Conservation (phyloP, 805 yeast species). For the Candida nemodendra region DNA sequence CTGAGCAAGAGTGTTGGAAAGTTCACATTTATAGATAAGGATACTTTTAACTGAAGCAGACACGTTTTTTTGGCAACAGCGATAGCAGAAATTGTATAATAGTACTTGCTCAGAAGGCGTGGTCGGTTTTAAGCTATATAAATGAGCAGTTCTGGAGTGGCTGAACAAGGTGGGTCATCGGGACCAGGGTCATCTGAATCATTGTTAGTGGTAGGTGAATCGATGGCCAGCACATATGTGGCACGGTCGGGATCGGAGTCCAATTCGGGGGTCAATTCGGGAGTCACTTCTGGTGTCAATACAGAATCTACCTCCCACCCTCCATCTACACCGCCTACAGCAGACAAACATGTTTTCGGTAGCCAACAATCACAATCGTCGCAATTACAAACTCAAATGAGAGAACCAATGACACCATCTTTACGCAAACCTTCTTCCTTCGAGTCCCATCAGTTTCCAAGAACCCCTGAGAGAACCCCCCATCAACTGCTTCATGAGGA, state of each 20-base stretch:
- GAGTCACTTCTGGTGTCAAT: not conserved
- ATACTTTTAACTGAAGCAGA: not conserved
- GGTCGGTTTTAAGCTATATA: not conserved
- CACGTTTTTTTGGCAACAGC: too few relatives aligned
- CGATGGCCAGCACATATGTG: not conserved
- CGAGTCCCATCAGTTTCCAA: slow-evolving; percentile 24
- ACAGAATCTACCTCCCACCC: too few relatives aligned
- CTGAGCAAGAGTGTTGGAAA: not conserved
- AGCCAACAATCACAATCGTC: not conserved
- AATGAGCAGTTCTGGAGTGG: not conserved
- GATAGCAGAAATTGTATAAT: too few relatives aligned
- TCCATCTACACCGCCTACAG: not conserved
- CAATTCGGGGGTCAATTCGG: not conserved
- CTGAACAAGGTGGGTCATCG: not conserved
- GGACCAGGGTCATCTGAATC: not conserved
- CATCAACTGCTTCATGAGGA: slow-evolving; percentile 27
- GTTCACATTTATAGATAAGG: not conserved
- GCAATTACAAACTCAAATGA: slow-evolving; percentile 6
- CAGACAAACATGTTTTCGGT: not conserved
- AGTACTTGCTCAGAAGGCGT: not conserved
- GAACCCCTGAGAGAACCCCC: slow-evolving; percentile 33
- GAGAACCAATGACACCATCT: slow-evolving; percentile 30
- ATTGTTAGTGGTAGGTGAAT: too few relatives aligned
- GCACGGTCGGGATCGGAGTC: not conserved
- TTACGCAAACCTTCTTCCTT: slow-evolving; percentile 19